Conservation (phyloP, 2,329 filamentous ascomycete genomes). For the Arthrobotrys iridis region DNA sequence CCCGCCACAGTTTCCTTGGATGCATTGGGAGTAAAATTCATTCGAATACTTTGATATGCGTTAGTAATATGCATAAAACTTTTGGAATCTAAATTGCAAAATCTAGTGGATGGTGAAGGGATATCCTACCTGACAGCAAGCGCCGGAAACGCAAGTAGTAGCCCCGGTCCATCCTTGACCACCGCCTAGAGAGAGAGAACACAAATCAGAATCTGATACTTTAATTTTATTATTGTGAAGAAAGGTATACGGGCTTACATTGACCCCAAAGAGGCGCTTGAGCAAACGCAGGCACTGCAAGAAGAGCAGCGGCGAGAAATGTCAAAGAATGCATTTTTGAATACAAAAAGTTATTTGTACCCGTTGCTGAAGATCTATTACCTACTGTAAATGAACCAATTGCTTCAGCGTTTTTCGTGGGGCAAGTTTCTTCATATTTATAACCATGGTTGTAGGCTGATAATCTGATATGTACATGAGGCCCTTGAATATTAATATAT, state of each 20-base stretch:
- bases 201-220: neutral
- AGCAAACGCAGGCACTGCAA: neutral
- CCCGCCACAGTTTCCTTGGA: conserved; percentile 33
- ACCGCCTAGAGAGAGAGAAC: neutral
- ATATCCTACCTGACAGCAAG: conserved; percentile 60
- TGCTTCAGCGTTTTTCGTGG: too few species aligned
- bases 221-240: too few species aligned
- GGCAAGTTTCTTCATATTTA: too few species aligned
- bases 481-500: too few species aligned
- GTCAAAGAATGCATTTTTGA: neutral
- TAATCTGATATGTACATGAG: too few species aligned
- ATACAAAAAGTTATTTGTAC: neutral
- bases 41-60: conserved; percentile 58
- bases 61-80: neutral
- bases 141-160: conserved; percentile 63
- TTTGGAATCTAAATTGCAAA: neutral
- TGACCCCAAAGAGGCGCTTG: conserved; percentile 6
- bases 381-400: too few species aligned
- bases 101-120: too few species aligned
- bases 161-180: conserved; percentile 59
- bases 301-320: neutral
- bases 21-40: conserved; percentile 64
- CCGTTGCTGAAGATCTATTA: too few species aligned
- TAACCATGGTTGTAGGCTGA: too few species aligned
- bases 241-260: neutral